phyloP scores from a whole-genome alignment of 768 basidiomycete species.

The Termitomyces bulborhizus region DNA sequence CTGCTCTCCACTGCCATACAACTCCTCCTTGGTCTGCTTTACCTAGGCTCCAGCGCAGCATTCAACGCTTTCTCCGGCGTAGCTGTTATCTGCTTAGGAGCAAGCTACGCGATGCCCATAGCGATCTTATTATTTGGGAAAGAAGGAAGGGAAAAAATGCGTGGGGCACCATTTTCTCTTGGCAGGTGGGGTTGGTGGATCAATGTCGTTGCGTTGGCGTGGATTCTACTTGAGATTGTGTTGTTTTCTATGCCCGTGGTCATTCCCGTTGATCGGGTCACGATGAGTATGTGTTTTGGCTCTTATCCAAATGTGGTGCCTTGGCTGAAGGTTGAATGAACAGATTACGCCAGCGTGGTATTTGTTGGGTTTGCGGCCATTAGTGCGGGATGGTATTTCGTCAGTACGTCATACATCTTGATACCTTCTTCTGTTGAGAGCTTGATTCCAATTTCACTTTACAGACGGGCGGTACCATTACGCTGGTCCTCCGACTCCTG shows the following conservation, averaged over 20 bases:
- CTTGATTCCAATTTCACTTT: neutral
- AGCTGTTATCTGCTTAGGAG: conserved; percentile 58
- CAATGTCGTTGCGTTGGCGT: conserved; percentile 49
- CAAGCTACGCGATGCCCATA: conserved; percentile 58
- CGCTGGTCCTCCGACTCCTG: conserved; percentile 33
- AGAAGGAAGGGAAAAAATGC: conserved; percentile 35
- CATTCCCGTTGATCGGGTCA: conserved; percentile 43
- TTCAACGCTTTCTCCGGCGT: conserved; percentile 68
- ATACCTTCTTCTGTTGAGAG: neutral
- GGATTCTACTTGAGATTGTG: conserved; percentile 56
- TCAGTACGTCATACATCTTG: conserved; percentile 34
- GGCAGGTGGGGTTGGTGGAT: conserved; percentile 38
- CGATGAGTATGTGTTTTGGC: conserved; percentile 35
- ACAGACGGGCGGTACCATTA: conserved; percentile 39
- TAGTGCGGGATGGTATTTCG: conserved; percentile 55
- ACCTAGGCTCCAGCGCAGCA: conserved; percentile 54
- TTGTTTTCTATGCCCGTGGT: conserved; percentile 66
- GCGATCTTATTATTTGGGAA: conserved; percentile 37
- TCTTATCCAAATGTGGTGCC: neutral
- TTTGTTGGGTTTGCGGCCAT: conserved; percentile 57
- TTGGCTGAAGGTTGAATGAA: neutral
- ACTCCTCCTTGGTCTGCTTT: conserved; percentile 54
- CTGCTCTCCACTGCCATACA: conserved; percentile 54
- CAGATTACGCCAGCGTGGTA: conserved; percentile 67
- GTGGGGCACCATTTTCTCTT: conserved; percentile 44